Evolutionary conservation across 495 filamentous ascomycete genomes (phyloP).

Genomic region (Pyrenula aspistea): DNA sequence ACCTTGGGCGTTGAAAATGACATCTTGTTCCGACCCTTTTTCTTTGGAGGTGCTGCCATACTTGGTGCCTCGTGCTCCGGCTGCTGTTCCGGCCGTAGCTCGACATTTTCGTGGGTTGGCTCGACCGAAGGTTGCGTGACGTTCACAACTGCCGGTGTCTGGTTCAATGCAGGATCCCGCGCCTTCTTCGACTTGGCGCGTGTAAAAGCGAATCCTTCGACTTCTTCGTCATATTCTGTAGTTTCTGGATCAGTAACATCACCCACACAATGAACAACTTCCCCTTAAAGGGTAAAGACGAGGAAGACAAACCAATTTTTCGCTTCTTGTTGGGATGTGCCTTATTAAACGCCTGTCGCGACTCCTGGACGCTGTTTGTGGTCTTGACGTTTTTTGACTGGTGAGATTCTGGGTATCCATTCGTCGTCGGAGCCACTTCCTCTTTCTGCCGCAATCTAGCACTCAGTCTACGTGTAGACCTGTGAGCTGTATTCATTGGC

Average conservation of each 20-base stretch:
- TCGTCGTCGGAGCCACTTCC: conserved; percentile 5
- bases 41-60: conserved; percentile 14
- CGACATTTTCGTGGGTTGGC: neutral
- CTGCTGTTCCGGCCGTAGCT: neutral
- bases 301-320: neutral
- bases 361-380: neutral
- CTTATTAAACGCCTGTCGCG: neutral
- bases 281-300: neutral
- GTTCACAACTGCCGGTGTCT: neutral
- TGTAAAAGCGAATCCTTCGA: conserved; percentile 42
- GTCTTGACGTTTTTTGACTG: neutral
- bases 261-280: conserved; percentile 5
- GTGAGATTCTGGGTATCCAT: neutral
- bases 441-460: conserved; percentile 30
- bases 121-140: neutral
- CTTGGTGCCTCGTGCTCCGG: neutral
- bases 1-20: conserved; percentile 1
- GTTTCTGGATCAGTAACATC: conserved; percentile 4
- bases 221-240: conserved; percentile 40
- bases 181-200: conserved; percentile 33
- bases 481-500: conserved; percentile 15
- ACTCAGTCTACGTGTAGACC: conserved; percentile 18
- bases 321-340: neutral
- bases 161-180: conserved; percentile 3
- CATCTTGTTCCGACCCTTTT: conserved; percentile 12